Evolutionary conservation across 75 land plant species (phyloP), one percentile per base, ranked within the genome.

Genomic region (Cunninghamia lanceolata): DNA sequence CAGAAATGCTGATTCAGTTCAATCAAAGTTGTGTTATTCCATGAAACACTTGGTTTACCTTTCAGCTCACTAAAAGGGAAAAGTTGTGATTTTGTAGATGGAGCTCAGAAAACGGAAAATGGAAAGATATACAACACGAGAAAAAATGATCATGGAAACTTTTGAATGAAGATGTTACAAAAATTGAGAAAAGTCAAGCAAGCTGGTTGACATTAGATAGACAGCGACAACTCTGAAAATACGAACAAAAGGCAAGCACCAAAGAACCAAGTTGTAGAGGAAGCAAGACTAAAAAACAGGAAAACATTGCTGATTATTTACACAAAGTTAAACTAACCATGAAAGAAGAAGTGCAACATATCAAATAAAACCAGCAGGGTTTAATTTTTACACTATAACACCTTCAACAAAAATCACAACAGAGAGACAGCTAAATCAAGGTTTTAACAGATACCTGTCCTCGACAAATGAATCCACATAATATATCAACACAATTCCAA

Each of bases 401-500:
- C 3, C 28, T 10, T 45, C 45, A 39, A 77, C 28, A 21, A 77
- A 73, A 39, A 77, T 34, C 45, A 77, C 28, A 19, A 9, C 3
- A 63, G 68, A 59, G 25, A 63, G 9, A 17, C 47, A 45, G 19
- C 25, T 1, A 63, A 63, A 63, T 7, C n/a, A 28, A 63, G 15
- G 6, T 47, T 59, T 42, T 16, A 34, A 38, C 63, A 84, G 9
- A 11, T 90, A 96, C 98, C 97, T 95, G 87, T 95, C 98, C 82
- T 96, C 97, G 39, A 94, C 98, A 78, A 94, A 87, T 59, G 91
- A 89, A 83, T 95, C 98, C 63, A 95, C 89, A 84, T 96, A 95
- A 85, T 90, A 96, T 70, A 92, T 92, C 46, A 95, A 87, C 87
- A 95, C 89, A 42, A 95, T 88, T 83, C 98, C 98, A 91, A 95